A percentile compares a stretch with the other conserved stretches of the same genome.
Conservation (phyloP, 73 alveolate genomes). For the Paraurostyla sp. region DNA sequence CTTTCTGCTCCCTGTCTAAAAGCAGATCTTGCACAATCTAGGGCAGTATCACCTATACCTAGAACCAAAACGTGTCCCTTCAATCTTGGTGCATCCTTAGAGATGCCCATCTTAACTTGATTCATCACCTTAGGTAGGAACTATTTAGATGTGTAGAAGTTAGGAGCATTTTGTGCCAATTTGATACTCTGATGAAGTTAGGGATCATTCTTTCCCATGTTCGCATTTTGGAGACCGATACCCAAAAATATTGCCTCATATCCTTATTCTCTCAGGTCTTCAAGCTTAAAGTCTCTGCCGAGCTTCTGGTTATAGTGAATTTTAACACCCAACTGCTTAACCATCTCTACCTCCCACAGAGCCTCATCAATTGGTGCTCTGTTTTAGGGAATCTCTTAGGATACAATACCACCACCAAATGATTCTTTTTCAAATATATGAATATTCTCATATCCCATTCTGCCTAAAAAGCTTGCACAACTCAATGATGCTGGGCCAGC, state of each 20-base stretch:
- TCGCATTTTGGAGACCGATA: conserved; percentile 69
- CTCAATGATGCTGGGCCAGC: conserved; percentile 81
- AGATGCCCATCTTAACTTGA: conserved; percentile 50
- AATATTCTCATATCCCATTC: conserved; percentile 77
- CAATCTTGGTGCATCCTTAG: conserved; percentile 74
- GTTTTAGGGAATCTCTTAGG: conserved; percentile 77
- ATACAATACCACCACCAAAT: conserved; percentile 76
- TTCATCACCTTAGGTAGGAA: conserved; percentile 59
- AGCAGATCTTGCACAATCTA: conserved; percentile 91
- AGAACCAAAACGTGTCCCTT: conserved; percentile 88
- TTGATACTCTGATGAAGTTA: conserved; percentile 38
- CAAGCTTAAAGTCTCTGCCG: conserved; percentile 73
- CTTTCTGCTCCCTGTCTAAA: conserved; percentile 89
- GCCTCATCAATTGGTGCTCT: conserved; percentile 76
- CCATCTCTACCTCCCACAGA: conserved; percentile 80
- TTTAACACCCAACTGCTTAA: conserved; percentile 71
- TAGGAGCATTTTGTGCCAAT: conserved; percentile 54
- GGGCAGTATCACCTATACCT: conserved; percentile 92
- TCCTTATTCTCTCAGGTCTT: conserved; percentile 69
- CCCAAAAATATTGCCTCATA: conserved; percentile 71
- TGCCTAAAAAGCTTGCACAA: conserved; percentile 81
- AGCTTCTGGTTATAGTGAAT: conserved; percentile 69
- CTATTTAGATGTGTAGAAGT: conserved; percentile 64
- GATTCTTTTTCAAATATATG: conserved; percentile 71
- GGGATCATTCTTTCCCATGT: conserved; percentile 61